Conservation (phyloP, 108 stramenopile species). For the Hondaea fermentalgiana region DNA sequence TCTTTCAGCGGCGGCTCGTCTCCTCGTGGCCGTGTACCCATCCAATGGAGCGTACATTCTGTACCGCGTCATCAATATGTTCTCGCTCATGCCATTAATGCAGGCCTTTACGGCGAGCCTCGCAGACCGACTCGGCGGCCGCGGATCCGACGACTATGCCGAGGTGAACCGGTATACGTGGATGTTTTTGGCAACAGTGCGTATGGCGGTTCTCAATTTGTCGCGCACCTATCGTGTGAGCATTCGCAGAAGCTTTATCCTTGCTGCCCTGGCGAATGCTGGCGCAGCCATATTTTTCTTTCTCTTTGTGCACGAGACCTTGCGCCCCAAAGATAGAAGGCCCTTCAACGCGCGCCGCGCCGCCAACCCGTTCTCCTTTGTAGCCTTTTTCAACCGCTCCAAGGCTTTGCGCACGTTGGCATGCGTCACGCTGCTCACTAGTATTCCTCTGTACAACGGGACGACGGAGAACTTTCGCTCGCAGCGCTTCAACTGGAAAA, state of each 20-base stretch:
- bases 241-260: neutral
- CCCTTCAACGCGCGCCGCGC: neutral
- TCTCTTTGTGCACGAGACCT: neutral
- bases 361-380: neutral
- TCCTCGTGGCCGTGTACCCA: neutral
- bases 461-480: neutral
- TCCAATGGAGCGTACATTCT: neutral
- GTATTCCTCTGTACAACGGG: conserved; percentile 6
- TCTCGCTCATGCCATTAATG: neutral
- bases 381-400: neutral
- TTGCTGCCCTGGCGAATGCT: neutral
- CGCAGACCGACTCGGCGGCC: neutral
- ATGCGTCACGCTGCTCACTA: neutral
- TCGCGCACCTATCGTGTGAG: neutral
- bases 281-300: neutral
- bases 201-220: neutral
- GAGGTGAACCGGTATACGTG: neutral
- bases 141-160: neutral
- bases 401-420: neutral
- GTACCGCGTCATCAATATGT: neutral
- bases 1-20: neutral
- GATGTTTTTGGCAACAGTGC: neutral
- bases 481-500: neutral
- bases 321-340: neutral
- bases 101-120: neutral